These are phyloP conservation scores for Pestalotiopsis sp. DNA, from an alignment of 2,329 filamentous ascomycete species.

Conservation along the genomic window DNA sequence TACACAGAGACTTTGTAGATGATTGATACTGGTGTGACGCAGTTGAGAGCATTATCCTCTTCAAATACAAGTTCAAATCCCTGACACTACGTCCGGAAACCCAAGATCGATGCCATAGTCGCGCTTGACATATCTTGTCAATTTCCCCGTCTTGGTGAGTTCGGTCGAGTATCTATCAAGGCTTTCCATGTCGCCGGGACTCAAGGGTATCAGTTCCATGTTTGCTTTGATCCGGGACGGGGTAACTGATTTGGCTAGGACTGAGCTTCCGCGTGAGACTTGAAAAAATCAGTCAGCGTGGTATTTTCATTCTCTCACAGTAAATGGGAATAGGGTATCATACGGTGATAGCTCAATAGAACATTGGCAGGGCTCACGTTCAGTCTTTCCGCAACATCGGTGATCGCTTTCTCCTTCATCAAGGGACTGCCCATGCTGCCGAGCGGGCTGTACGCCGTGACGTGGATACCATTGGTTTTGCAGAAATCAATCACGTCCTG, in stretches of 20 bases:
- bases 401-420: not conserved
- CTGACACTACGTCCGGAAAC: not conserved
- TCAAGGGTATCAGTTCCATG: not conserved
- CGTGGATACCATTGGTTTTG: conserved; percentile 67
- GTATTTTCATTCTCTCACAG: not conserved
- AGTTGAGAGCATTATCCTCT: too few relatives aligned
- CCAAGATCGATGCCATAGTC: not conserved
- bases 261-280: not conserved
- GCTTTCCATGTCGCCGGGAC: not conserved
- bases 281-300: not conserved
- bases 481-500: conserved; percentile 72
- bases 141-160: not conserved
- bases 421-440: conserved; percentile 42
- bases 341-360: not conserved
- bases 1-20: too few relatives aligned
- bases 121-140: not conserved
- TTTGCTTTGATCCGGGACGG: not conserved
- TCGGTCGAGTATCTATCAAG: not conserved
- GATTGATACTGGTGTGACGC: too few relatives aligned
- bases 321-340: not conserved
- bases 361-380: not conserved
- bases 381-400: not conserved
- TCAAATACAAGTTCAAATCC: not conserved
- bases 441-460: conserved; percentile 72
- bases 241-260: not conserved